Evolutionary conservation across 371 early-diverging fungal species (phyloP).

Genomic region (Mortierella sp.): DNA sequence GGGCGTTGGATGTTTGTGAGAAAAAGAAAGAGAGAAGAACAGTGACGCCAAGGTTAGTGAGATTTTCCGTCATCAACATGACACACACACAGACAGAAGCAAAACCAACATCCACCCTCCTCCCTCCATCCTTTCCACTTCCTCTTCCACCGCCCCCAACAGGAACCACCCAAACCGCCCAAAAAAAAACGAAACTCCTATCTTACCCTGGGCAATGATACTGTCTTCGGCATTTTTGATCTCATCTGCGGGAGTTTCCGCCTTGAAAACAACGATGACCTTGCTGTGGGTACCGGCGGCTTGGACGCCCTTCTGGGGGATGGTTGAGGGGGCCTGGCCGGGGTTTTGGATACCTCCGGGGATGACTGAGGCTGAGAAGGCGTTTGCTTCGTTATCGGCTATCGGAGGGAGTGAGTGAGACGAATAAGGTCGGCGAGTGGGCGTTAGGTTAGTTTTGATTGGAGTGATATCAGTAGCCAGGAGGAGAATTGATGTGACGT

Average conservation of each 20-base stretch:
- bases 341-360: slow-evolving; percentile 22
- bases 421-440: not conserved
- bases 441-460: not conserved
- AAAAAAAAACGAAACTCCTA: not conserved
- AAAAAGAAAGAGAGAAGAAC: not conserved
- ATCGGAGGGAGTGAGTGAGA: not conserved
- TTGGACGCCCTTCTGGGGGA: not conserved
- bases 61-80: not conserved
- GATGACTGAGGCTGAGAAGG: slow-evolving; percentile 26
- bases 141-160: too few relatives aligned
- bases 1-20: not conserved
- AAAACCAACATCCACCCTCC: not conserved
- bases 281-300: slow-evolving; percentile 11
- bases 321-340: slow-evolving; percentile 21
- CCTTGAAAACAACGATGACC: slow-evolving; percentile 44
- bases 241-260: slow-evolving; percentile 60
- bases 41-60: too few relatives aligned
- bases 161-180: too few relatives aligned
- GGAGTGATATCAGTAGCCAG: too few relatives aligned
- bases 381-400: slow-evolving; percentile 11
- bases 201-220: slow-evolving; percentile 56
- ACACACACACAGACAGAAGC: too few relatives aligned
- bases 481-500: too few relatives aligned
- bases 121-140: not conserved
- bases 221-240: slow-evolving; percentile 59